Base-by-base conservation (phyloP, 768 basidiomycete species). In the Suillus bovinus region DNA sequence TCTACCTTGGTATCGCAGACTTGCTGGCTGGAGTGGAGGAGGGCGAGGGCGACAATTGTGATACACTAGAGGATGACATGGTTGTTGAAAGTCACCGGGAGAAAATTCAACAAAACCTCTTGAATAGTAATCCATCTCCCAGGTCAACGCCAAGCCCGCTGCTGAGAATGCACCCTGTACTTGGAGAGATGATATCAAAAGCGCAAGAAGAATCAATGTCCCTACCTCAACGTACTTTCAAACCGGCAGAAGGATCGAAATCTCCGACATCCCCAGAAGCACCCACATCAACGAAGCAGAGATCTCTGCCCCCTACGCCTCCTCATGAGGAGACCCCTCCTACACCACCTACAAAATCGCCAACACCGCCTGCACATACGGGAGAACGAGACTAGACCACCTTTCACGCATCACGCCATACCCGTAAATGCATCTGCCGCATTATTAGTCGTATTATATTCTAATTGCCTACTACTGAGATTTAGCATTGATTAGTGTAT, bases 1-100 rank as follows among this genome's bases (percentile, higher is more conserved):
- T 98, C 74, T 98, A 96, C 71, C 84, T 93, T 7, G 88, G 90
- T 44, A 84, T 94, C 49, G 90, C 82, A 8, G 90, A 94, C 71
- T 83, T 90, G 77, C 77, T 94, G 31, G 91, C 93, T 3, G 81
- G 83, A 10, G 86, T 88, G 57, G 93, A 92, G 31, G 93, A 94
- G 69, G 85, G 85, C 1, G 80, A 81, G 63, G 71, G 71, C 11
- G 44, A 56, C 24, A 17, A 56, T n/a, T n/a, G n/a, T 17, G 17
- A 20, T 16, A 7, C 11, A 6, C 17, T 56, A 56, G 17, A 56
- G 24, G 29, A 13, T 11, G 36, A 36, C 6, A 11, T 20, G 24
- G 24, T 55, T 38, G 24, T 55, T 38, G 24, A 56, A 34, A 27
- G 55, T 27, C 55, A 56, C 10, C 36, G 24, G 38, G 55, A 56